Evolutionary conservation across 441 rosid genomes (phyloP), one percentile per base, ranked within the genome.

Genomic region (Heliophila coronopifolia): DNA sequence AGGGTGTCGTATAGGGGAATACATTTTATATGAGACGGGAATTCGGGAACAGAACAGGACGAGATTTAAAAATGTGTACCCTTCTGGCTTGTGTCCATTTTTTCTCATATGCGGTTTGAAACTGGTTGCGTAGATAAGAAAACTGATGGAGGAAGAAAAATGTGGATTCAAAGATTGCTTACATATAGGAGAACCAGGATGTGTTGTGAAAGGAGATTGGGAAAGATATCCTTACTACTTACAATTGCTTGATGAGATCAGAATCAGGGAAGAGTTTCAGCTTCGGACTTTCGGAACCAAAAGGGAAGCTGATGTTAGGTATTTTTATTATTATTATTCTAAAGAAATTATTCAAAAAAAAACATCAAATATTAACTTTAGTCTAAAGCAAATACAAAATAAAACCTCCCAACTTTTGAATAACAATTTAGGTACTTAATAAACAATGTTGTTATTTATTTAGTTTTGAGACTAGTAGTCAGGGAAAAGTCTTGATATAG

Each of bases 251-350:
- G 94, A 84, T 65, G 97, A 86, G 69, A 86, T 90, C 64, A 78
- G 66, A 70, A 72, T 76, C 74, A 78, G 95, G 65, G 94, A 86
- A 54, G 89, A 80, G 61, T 86, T 83, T 74, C 94, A 90, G 50
- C 63, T 86, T 31, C 71, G 87, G 73, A 83, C 89, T 42, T 90
- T 70, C 51, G 97, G 95, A 41, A 84, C 98, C 65, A 86, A 90
- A 65, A 77, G 56, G 52, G 96, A 86, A 68, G 66, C 74, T 14
- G 94, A 80, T 61, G 85, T 90, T 12, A 86, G 95, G 95, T 90
- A 74, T 10, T 16, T 11, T 39, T 37, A 1, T 1, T 9, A 5
- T 25, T 25, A 16, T 49, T 4, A 1, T 19, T 4, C 6, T 10
- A n/a, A n/a, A n/a, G 1, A 15, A 9, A 54, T 32, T 32, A 3